Evolutionary conservation across 495 filamentous ascomycete genomes (phyloP).

Genomic region (Schizothecium vesticola): DNA sequence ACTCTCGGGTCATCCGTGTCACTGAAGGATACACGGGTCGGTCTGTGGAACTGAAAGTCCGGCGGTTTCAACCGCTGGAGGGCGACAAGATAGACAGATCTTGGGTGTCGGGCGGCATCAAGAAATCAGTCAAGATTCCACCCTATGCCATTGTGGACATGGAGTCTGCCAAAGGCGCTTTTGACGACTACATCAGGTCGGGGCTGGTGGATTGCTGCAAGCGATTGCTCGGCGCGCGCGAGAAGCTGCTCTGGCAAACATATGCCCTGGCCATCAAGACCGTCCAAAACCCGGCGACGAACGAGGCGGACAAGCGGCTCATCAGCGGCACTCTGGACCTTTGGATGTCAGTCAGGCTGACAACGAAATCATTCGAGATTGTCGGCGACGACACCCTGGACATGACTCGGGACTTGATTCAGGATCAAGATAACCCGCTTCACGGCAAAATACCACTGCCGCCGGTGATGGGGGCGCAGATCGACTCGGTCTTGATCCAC

Average conservation of each 20-base stretch:
- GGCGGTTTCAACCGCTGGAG: constrained; percentile 42
- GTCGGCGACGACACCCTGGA: constrained; percentile 50
- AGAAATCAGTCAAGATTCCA: constrained; percentile 34
- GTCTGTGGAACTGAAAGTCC: constrained; percentile 38
- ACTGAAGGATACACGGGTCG: constrained; percentile 43
- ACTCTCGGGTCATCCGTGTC: constrained; percentile 38
- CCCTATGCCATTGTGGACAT: constrained; percentile 46
- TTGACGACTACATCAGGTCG: constrained; percentile 40
- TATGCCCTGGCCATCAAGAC: constrained; percentile 38
- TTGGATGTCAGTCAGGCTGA: constrained; percentile 54
- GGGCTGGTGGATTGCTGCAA: constrained; percentile 37
- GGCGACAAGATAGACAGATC: constrained; percentile 44
- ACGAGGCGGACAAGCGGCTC: constrained; percentile 35
- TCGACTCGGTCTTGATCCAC: constrained; percentile 53
- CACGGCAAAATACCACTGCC: constrained; percentile 50
- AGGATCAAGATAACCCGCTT: constrained; percentile 46
- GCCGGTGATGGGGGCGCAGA: constrained; percentile 56
- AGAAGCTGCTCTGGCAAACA: constrained; percentile 38
- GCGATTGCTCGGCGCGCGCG: constrained; percentile 30
- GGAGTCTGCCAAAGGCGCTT: constrained; percentile 37
- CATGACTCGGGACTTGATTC: constrained; percentile 41
- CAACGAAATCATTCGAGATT: constrained; percentile 52
- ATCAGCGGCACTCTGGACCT: constrained; percentile 47
- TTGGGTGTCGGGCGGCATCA: constrained; percentile 37
- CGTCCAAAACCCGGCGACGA: constrained; percentile 22